These are phyloP conservation scores for Entonaema liquescens DNA, from an alignment of 495 filamentous ascomycete genomes.

Conservation along the genomic window DNA sequence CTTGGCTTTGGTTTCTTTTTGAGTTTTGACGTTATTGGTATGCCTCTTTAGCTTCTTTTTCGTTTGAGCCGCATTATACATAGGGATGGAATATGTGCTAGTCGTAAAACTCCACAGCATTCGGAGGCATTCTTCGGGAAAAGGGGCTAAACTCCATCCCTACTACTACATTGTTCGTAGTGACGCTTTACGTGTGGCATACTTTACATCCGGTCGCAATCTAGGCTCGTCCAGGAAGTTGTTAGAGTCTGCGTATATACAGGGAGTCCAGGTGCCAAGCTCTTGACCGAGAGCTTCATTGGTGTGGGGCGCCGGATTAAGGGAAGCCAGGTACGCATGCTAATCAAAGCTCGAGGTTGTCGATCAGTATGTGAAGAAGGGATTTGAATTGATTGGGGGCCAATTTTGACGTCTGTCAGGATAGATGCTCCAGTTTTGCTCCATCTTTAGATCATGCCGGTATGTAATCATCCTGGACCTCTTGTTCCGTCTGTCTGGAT, in stretches of 20 bases:
- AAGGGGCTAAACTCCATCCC: conserved; percentile 2
- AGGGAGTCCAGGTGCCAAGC: background rate
- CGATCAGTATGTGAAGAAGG: background rate
- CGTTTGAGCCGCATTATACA: conserved; percentile 24
- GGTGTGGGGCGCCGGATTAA: conserved; percentile 22
- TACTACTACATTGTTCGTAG: conserved; percentile 1
- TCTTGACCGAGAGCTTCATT: conserved; percentile 12
- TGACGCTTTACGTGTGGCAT: background rate
- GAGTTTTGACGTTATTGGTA: background rate
- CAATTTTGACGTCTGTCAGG: background rate
- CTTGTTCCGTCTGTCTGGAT: background rate
- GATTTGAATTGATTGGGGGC: background rate
- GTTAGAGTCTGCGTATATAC: background rate
- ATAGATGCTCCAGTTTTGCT: background rate
- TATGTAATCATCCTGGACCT: background rate
- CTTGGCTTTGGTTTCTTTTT: background rate
- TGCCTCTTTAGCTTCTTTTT: background rate
- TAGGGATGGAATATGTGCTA: conserved; percentile 1
- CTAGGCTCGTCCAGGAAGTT: background rate
- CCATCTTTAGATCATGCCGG: background rate
- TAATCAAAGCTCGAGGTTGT: background rate
- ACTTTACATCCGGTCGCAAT: background rate
- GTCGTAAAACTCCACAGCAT: background rate
- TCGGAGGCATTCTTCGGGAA: conserved; percentile 10
- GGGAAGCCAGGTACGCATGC: conserved; percentile 6